Base-by-base conservation (phyloP, 176 grass and related monocot genomes). In the Zizania latifolia region DNA sequence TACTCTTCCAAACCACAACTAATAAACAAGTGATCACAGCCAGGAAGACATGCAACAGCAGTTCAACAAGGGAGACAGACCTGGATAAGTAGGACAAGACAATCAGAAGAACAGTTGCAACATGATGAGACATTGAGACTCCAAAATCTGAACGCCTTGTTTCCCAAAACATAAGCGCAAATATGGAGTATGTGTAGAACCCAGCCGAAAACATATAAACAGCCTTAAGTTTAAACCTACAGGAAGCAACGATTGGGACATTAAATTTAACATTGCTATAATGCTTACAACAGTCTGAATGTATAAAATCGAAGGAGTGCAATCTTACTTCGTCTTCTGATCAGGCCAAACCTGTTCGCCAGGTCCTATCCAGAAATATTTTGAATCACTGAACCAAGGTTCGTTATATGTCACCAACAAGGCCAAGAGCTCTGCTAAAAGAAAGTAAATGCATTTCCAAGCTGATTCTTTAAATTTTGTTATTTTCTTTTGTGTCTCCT, bases 161-260 rank as follows among this genome's bases (percentile, higher is more conserved):
- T 90, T 94, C 91, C 91, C 91, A 94, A 68, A 90, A 94, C 82
- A 94, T 26, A 44, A 94, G 91, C 50, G 91, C 91, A 86, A 94
- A 94, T 82, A 94, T 94, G 33, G 91, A 94, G 74, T 94, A 86
- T 65, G 83, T 71, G 50, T 94, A 94, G 78, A 94, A 94, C 65
- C 91, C 91, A 85, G 87, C 88, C 83, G 55, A 85, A 65, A 88
- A 94, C 91, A 94, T 94, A 75, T 94, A 94, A 11, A 90, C 87
- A 67, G 78, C 81, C 85, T 85, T 94, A 62, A 90, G 87, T 84
- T 90, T 90, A 67, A 88, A 86, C 71, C 90, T 92, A 70, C 30
- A 70, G 10, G 51, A 38, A 9, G 14, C 46, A 83, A 63, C 31
- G 43, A 45, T 45, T 0, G 43, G 16, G 43, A 45, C 40, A 21